Evolutionary conservation across 176 grass and related monocot genomes (phyloP).

Genomic region (Zea mays): Zm-B73-REFERENCE-NAM-5.0 NC_050100.1:213275501-213276000

Average conservation of each 20-base stretch:
- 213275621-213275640: background rate
- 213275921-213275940: background rate
- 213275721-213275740: no score
- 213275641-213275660: background rate
- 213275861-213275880: conserved; percentile 33
- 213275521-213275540: no score
- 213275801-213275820: no score
- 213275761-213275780: background rate
- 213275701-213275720: background rate
- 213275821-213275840: no score
- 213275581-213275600: no score
- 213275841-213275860: background rate
- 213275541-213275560: no score
- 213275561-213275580: no score
- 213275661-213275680: background rate
- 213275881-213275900: conserved; percentile 38
- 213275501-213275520: no score
- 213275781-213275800: conserved; percentile 7
- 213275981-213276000: conserved; percentile 29
- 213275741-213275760: background rate
- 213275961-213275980: conserved; percentile 47
- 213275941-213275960: background rate
- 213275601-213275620: no score
- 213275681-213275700: background rate
- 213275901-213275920: background rate